Percentiles rank a stretch among this genome's conserved stretches.
phyloP scores from a whole-genome alignment of 2,329 filamentous ascomycete genomes.

The Calycina marina region DNA sequence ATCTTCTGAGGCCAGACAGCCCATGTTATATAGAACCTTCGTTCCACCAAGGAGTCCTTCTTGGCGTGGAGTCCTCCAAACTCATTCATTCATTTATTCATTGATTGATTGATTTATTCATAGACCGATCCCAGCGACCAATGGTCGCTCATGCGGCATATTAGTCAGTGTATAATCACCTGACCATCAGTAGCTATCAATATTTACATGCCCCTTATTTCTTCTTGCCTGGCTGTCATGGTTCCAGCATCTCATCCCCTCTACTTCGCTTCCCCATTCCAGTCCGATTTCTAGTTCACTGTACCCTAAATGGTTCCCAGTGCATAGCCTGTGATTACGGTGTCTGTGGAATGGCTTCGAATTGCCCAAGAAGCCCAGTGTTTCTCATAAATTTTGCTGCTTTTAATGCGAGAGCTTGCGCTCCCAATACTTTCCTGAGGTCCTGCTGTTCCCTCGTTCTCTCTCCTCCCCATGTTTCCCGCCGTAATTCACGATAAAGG shows the following conservation, averaged over 20 bases:
- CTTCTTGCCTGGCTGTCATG: slow-evolving; percentile 5
- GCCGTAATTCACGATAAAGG: slow-evolving; percentile 6
- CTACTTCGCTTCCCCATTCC: slow-evolving; percentile 5
- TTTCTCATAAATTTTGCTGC: slow-evolving; percentile 7
- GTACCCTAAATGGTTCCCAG: slow-evolving; percentile 6
- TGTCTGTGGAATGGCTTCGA: slow-evolving; percentile 5
- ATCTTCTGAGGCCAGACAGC: too few relatives aligned
- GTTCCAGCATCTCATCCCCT: slow-evolving; percentile 7
- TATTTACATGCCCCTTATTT: slow-evolving; percentile 5
- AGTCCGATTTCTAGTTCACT: slow-evolving; percentile 6
- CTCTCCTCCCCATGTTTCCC: slow-evolving; percentile 4
- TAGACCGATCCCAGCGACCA: slow-evolving; percentile 4
- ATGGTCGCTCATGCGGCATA: slow-evolving; percentile 6
- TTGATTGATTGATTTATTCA: slow-evolving; percentile 3
- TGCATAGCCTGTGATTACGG: slow-evolving; percentile 5
- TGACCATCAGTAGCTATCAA: slow-evolving; percentile 6
- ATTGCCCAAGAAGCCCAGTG: slow-evolving; percentile 8
- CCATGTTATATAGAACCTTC: too few relatives aligned
- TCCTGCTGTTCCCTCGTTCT: slow-evolving; percentile 6
- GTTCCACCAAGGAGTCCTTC: too few relatives aligned
- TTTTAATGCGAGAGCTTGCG: slow-evolving; percentile 8
- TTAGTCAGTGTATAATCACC: slow-evolving; percentile 5
- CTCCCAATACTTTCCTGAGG: slow-evolving; percentile 7
- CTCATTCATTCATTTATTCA: too few relatives aligned
- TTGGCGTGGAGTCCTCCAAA: too few relatives aligned